These are phyloP conservation scores for Clarireedia sp. DNA, from an alignment of 2,329 filamentous ascomycete genomes.

Conservation along the genomic window DNA sequence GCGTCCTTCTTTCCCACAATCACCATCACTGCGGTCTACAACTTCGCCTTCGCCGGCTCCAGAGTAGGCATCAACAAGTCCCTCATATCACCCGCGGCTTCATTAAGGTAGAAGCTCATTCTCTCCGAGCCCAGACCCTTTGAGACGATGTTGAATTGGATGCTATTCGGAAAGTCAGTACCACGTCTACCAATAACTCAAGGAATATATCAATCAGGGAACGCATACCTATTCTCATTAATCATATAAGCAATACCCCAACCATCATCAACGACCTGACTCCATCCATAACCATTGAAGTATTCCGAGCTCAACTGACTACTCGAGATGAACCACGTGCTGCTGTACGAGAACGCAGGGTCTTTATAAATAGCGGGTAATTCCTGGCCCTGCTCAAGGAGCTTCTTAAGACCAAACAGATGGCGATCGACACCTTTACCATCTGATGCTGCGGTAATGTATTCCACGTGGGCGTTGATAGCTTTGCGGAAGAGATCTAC, in stretches of 20 bases:
- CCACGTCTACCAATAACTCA: neutral
- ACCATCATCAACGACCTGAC: constrained; percentile 89
- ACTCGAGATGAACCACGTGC: constrained; percentile 82
- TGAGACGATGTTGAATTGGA: constrained; percentile 97
- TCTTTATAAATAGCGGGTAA: constrained; percentile 80
- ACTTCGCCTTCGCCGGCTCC: constrained; percentile 75
- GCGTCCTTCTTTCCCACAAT: neutral
- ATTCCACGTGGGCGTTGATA: constrained; percentile 74
- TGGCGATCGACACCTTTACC: constrained; percentile 93
- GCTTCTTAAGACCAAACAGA: constrained; percentile 93
- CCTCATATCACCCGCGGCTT: constrained; percentile 83
- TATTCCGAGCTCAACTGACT: constrained; percentile 91
- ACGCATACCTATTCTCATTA: constrained; percentile 80
- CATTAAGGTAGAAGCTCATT: constrained; percentile 94
- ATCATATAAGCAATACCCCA: constrained; percentile 99
- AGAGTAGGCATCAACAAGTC: constrained; percentile 77
- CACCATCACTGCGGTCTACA: constrained; percentile 43
- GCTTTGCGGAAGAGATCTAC: constrained; percentile 75
- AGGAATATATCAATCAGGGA: neutral
- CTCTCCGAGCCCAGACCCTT: constrained; percentile 84
- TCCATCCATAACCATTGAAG: constrained; percentile 99
- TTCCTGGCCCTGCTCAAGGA: constrained; percentile 71
- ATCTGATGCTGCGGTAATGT: constrained; percentile 82
- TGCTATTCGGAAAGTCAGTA: constrained; percentile 40
- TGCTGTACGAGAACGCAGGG: constrained; percentile 74